Base-by-base conservation (phyloP, 2,329 filamentous ascomycete species). In the Colletotrichum sansevieriae region DNA sequence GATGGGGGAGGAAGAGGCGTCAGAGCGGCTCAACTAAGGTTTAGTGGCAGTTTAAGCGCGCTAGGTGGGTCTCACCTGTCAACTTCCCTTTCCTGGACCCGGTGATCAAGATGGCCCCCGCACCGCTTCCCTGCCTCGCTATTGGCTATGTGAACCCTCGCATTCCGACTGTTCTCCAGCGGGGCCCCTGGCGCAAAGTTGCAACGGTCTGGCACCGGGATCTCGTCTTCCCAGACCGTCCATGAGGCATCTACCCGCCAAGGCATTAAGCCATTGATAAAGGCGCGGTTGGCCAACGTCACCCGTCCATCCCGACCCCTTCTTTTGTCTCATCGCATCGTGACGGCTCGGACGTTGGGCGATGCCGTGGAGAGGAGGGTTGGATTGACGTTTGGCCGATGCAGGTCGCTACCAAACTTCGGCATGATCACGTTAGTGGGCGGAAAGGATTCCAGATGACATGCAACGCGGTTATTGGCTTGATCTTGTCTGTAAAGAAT, bases 11-110 rank as follows among this genome's bases (percentile, higher is more conserved):
- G 37, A 39, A 39, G 37, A 39, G 54, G 65, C 62, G 65, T 68
- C 49, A 43, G 62, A 65, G 68, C 60, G 68, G 68, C 68, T 70
- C 68, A 68, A 64, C 60, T 68, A 70, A 70, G 68, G 68, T 70
- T 70, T 70, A 64, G 68, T 49, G 43, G 33, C 41, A 41, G 44
- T 44, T 35, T 39, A 65, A 22, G 37, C 51, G 37, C 47, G 39
- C 22, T 15, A n/a, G 52, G 54, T 65, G 60, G 49, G 49, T 39
- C n/a, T 5, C 18, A n/a, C 10, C 35, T 39, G 39, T 46, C 25
- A 35, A 22, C 2, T 4, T 9, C n/a, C n/a, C n/a, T n/a, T n/a
- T n/a, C n/a, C n/a, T n/a, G n/a, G n/a, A n/a, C n/a, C n/a, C n/a
- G n/a, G n/a, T n/a, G n/a, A n/a, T n/a, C n/a, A n/a, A n/a, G n/a